Evolutionary conservation across 2,329 filamentous ascomycete species (phyloP).

Genomic region (Phialemonium atrogriseum): DNA sequence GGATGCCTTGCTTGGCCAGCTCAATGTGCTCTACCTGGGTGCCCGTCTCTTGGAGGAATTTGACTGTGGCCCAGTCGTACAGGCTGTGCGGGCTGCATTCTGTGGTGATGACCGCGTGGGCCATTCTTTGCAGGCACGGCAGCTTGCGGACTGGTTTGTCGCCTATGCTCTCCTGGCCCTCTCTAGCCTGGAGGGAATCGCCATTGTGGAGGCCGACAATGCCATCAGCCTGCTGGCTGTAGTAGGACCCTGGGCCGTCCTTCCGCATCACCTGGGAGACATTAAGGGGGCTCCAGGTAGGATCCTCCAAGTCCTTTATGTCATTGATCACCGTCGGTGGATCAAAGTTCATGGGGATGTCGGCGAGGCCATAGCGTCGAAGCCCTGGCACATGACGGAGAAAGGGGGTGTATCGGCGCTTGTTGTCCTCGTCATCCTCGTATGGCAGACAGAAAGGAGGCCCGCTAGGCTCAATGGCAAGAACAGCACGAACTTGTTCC

Average conservation of each 20-base stretch:
- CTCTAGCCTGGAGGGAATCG: background rate
- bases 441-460: conserved; percentile 29
- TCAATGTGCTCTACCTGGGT: conserved; percentile 32
- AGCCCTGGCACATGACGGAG: too few species aligned
- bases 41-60: conserved; percentile 44
- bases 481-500: conserved; percentile 34
- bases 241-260: conserved; percentile 7
- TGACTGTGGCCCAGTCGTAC: conserved; percentile 47
- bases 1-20: conserved; percentile 32
- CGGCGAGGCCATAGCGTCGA: conserved; percentile 9
- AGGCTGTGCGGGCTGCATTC: conserved; percentile 45
- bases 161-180: conserved; percentile 1
- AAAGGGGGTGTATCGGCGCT: conserved; percentile 1
- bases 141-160: conserved; percentile 26
- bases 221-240: conserved; percentile 9
- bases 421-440: background rate
- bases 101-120: conserved; percentile 39
- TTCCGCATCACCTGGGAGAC: conserved; percentile 1
- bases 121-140: conserved; percentile 36
- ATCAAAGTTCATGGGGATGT: conserved; percentile 28
- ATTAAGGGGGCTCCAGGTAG: too few species aligned
- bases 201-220: too few species aligned
- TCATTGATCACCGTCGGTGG: conserved; percentile 18
- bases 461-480: too few species aligned
- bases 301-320: too few species aligned